These are phyloP conservation scores for Nidularia pulvinata DNA, from an alignment of 768 basidiomycete species.

Conservation along the genomic window DNA sequence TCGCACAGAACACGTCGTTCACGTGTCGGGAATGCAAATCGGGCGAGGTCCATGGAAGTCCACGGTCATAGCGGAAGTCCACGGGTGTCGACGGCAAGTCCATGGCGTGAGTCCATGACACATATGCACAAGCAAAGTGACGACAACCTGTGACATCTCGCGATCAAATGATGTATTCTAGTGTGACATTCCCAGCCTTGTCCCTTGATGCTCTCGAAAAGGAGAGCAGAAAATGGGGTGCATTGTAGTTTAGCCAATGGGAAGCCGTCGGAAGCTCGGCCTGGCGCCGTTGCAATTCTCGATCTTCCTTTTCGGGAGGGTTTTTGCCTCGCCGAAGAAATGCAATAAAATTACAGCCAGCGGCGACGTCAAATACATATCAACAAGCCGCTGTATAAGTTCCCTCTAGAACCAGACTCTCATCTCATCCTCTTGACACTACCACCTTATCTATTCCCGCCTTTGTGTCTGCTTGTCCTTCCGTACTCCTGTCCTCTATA, in stretches of 20 bases:
- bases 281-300: neutral
- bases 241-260: constrained; percentile 21
- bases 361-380: constrained; percentile 10
- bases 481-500: constrained; percentile 5
- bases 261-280: constrained; percentile 8
- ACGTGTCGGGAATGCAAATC: too few species aligned
- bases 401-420: constrained; percentile 10
- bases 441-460: too few species aligned
- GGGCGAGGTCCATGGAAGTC: too few species aligned
- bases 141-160: too few species aligned
- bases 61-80: too few species aligned
- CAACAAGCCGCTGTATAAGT: constrained; percentile 24
- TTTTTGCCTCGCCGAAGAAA: constrained; percentile 3
- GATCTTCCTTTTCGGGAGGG: neutral
- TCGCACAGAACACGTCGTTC: too few species aligned
- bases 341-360: constrained; percentile 1
- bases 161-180: constrained; percentile 21
- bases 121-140: too few species aligned
- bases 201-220: too few species aligned
- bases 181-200: neutral
- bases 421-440: too few species aligned
- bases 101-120: too few species aligned
- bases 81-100: too few species aligned
- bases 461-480: constrained; percentile 8
- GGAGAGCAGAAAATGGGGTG: constrained; percentile 18